Conservation (phyloP, 768 basidiomycete species). For the Serendipita vermifera region DNA sequence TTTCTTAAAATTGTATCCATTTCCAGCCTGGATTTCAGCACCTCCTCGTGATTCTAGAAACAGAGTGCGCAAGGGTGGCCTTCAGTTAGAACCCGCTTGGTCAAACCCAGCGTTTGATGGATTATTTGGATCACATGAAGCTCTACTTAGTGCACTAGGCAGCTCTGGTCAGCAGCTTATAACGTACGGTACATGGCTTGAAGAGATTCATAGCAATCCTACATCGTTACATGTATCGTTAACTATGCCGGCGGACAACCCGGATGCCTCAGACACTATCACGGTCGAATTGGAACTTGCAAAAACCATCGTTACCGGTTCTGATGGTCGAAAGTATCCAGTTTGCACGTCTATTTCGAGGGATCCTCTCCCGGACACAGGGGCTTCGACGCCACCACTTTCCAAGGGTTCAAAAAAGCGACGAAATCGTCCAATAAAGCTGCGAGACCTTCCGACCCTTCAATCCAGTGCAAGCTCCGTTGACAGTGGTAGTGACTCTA, state of each 20-base stretch:
- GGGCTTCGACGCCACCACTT: background rate
- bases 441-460: background rate
- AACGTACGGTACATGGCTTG: no score
- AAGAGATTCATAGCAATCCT: no score
- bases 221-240: no score
- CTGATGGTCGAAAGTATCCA: slow-evolving; percentile 5
- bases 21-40: background rate
- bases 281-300: background rate
- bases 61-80: background rate
- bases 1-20: slow-evolving; percentile 1
- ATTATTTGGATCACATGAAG: background rate
- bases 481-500: no score
- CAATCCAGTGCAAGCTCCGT: background rate
- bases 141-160: background rate
- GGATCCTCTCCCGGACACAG: slow-evolving; percentile 10
- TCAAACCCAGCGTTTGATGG: background rate
- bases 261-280: no score
- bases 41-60: background rate
- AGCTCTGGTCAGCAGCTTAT: no score
- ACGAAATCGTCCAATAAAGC: background rate
- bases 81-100: background rate
- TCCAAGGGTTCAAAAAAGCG: background rate
- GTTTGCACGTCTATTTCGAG: slow-evolving; percentile 17
- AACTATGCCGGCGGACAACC: no score
- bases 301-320: background rate